These are phyloP conservation scores for Mycena capillaripes DNA, from an alignment of 768 basidiomycete species.

Conservation along the genomic window DNA sequence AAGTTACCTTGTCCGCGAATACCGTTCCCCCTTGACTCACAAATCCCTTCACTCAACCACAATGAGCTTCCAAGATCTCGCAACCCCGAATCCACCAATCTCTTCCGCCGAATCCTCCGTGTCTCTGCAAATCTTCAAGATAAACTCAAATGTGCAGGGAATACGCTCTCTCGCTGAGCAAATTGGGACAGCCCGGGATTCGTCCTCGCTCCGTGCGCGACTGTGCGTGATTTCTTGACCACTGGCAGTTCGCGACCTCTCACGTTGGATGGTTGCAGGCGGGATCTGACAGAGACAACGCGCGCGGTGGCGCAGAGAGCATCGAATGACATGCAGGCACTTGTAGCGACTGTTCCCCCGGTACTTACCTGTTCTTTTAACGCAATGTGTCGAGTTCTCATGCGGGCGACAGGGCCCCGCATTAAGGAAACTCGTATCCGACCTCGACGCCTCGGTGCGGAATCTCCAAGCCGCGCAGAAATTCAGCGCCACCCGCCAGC, in stretches of 20 bases:
- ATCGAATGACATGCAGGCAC: neutral
- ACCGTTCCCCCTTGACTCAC: too few relatives aligned
- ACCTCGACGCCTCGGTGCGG: conserved; percentile 4
- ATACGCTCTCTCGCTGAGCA: neutral
- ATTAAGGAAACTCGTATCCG: neutral
- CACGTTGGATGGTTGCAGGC: neutral
- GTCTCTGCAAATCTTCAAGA: conserved; percentile 8
- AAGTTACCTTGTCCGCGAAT: too few relatives aligned
- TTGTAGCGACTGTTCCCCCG: neutral
- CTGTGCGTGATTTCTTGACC: neutral
- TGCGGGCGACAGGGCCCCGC: neutral
- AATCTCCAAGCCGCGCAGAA: conserved; percentile 10
- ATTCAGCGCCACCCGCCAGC: neutral
- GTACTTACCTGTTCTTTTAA: neutral
- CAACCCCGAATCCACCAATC: neutral
- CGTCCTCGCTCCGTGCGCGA: neutral
- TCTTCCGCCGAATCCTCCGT: neutral
- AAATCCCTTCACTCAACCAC: neutral
- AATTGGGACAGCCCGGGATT: neutral
- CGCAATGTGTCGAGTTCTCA: neutral
- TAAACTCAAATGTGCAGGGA: conserved; percentile 6
- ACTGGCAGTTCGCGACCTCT: neutral
- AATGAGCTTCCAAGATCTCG: conserved; percentile 10
- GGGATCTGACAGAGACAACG: conserved; percentile 4
- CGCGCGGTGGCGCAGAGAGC: conserved; percentile 4